Conservation (phyloP, 2,329 filamentous ascomycete species). For the Xylaria hypoxylon region DNA sequence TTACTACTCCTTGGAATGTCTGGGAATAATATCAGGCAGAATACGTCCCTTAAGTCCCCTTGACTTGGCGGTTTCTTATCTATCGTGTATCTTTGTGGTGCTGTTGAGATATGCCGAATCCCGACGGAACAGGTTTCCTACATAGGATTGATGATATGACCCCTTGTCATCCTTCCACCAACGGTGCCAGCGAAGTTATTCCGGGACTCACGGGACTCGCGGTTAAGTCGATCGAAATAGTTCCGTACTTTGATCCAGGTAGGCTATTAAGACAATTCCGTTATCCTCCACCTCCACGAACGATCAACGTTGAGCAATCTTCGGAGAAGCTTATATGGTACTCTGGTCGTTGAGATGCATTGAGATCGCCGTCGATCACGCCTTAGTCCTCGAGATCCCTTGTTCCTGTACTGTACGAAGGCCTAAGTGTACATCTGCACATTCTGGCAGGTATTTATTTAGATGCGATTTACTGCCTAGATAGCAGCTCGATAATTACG, state of each 20-base stretch:
- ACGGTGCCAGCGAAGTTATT: background rate
- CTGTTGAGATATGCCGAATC: slow-evolving; percentile 6
- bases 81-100: slow-evolving; percentile 10
- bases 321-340: background rate
- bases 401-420: background rate
- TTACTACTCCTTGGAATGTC: slow-evolving; percentile 20
- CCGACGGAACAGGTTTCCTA: background rate
- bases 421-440: background rate
- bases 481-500: background rate
- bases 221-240: background rate
- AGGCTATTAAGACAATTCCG: too few relatives aligned
- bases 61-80: slow-evolving; percentile 14
- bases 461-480: background rate
- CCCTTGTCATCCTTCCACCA: background rate
- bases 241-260: too few relatives aligned
- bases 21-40: slow-evolving; percentile 30
- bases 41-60: slow-evolving; percentile 15
- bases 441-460: background rate
- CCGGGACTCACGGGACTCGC: background rate
- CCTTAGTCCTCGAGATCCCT: background rate
- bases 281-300: too few relatives aligned
- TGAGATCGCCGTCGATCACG: slow-evolving; percentile 6
- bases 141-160: background rate
- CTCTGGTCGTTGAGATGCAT: slow-evolving; percentile 6
- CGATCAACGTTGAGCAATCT: too few relatives aligned